Evolutionary conservation across 2,329 filamentous ascomycete species (phyloP), one percentile per base, ranked within the genome.

Genomic region (Alternaria panax): DNA sequence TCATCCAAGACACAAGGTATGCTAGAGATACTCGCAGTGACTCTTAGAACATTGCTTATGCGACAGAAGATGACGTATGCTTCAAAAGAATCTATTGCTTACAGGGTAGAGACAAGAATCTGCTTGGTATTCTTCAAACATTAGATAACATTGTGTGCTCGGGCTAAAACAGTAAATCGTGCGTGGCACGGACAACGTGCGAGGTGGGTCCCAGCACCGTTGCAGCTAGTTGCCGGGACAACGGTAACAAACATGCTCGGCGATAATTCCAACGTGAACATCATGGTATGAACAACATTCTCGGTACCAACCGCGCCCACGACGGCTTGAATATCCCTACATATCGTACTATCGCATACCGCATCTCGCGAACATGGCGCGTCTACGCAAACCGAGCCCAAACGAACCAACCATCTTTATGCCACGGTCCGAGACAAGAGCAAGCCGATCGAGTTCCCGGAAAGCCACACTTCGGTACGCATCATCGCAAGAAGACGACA

Each of bases 381-480:
- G 75, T 50, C 67, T 78, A 24, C 75, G 74, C 47, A 77, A 76
- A 58, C 64, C 73, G 4, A 71, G 68, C 32, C 64, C 67, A 28
- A 59, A 69, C 27, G 72, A 76, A 36, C 58, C 67, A 8, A 65
- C 62, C 45, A 59, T 68, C 30, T 53, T 69, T 30, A 64, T 65
- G 50, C 65, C 67, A 7, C 56, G 65, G 25, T 54, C 63, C 2
- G 57, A 68, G 24, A 41, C 64, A 34, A 67, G 61, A 51, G 42
- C 65, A 12, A 70, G 64, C 11, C 70, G 73, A 28, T 60, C 66
- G 6, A 75, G 71, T 36, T 73, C 75, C 5, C 69, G 73, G 32
- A 77, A 75, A 59, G 56, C 67, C 4, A 60, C 65, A 1, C 45
- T 58, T 5, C 50, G 48, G 50, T 58, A 60, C 41, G 51, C 58